phyloP scores from a whole-genome alignment of 345 rosid genomes.

The Dipteronia sinensis region DNA sequence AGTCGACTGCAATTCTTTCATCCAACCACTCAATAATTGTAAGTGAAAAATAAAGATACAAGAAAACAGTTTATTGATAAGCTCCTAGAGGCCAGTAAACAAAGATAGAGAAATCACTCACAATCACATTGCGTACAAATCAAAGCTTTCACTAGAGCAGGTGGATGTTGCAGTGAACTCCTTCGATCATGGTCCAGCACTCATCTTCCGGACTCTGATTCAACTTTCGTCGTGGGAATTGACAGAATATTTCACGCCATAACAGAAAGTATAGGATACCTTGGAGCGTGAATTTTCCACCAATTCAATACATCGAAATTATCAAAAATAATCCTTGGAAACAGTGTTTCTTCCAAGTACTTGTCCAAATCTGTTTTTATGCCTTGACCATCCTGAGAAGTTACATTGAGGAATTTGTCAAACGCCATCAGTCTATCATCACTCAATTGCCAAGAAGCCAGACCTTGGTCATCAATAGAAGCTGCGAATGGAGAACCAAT shows the following conservation, averaged over 20 bases:
- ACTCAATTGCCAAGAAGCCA: constrained; percentile 43
- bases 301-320: constrained; percentile 67
- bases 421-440: constrained; percentile 63
- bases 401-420: constrained; percentile 64
- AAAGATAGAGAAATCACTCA: constrained; percentile 36
- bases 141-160: constrained; percentile 62
- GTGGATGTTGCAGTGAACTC: constrained; percentile 43
- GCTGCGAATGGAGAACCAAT: constrained; percentile 55
- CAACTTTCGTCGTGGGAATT: constrained; percentile 60
- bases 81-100: background rate
- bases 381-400: constrained; percentile 45
- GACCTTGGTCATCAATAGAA: constrained; percentile 46
- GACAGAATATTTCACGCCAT: constrained; percentile 75
- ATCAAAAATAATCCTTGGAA: constrained; percentile 53
- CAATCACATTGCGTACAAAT: constrained; percentile 74
- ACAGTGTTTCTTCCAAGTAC: constrained; percentile 82
- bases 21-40: too few species aligned
- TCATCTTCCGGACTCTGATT: constrained; percentile 40
- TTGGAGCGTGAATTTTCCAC: constrained; percentile 83
- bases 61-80: constrained; percentile 7
- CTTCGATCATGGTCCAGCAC: constrained; percentile 48
- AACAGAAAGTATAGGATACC: constrained; percentile 72
- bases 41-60: background rate
- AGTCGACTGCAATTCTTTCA: too few species aligned
- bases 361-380: constrained; percentile 63